Base-by-base conservation (phyloP, 805 yeast species). In the Brettanomyces anomalus region DNA sequence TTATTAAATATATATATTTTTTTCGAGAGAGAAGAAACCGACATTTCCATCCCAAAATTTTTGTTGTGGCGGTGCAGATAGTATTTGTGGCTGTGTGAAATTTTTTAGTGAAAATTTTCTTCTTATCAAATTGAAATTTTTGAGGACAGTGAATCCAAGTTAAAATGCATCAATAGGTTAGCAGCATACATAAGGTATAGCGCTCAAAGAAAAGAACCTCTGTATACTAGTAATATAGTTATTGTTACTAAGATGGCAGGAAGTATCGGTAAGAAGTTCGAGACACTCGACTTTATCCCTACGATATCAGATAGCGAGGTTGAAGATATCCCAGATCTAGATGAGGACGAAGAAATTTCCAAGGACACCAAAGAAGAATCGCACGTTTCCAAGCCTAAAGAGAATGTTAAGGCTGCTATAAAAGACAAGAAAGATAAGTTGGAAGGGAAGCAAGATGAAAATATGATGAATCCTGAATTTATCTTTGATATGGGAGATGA, bases 221-320 rank as follows among this genome's bases (percentile, higher is more conserved):
- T 11, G 10, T 7, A 7, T 7, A 24, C 6, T 7, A 24, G 10
- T 24, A 7, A 24, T 7, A 24, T 11, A 11, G 10, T 24, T 7
- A 24, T 24, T 11, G 10, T 24, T 11, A 24, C 10, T 24, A 11
- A 24, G 10, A 24, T 24, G 28, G 28, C 28, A 24, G 10, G 10
- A 11, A 24, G 28, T 24, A 24, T 24, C 10, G 10, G 10, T 11
- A 24, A 24, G 10, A 24, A 24, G 28, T 24, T 24, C 10, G 10
- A 24, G 10, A 24, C 33, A 11, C 20, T 38, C 47, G 89, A 81
- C 51, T 79, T 84, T 53, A 76, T 85, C 26, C 74, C 78, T 46
- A 86, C 95, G 0, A 83, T 86, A 43, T 74, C 79, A 19, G 90
- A 84, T 51, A 77, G 85, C 52, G 95, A 84, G 53, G 79, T 80